Base-by-base conservation (phyloP, 176 grass and related monocot genomes). In the Bromus sterilis region DNA sequence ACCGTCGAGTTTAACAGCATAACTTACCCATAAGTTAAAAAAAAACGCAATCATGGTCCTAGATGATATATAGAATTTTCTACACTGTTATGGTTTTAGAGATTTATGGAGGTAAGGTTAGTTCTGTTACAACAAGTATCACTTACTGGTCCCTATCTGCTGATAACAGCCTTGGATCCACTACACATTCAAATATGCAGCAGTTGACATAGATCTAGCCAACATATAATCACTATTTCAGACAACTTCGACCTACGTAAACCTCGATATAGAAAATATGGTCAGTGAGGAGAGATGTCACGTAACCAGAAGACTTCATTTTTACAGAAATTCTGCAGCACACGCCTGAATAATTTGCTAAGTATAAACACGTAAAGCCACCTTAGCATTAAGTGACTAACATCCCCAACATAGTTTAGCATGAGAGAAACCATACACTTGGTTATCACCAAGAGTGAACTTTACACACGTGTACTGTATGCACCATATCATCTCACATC, bases 301-400 rank as follows among this genome's bases (percentile, higher is more conserved):
- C 41, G 21, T 62, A 51, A 33, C 46, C 20, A 55, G 29, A 75
- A 11, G 61, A 41, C n/a, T 41, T 69, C 35, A 40, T 37, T 26
- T 77, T 56, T 20, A 41, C 74, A 37, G 24, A 60, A 77, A 77
- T 59, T 37, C 6, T 29, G 31, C 33, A 9, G 4, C 31, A 42
- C 41, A 26, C 23, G 21, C 66, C 9, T 69, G 48, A 70, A 13
- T 4, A 56, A 69, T 56, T 7, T 67, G 24, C 32, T 69, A 55
- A 69, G 28, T 68, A n/a, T 40, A 61, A 30, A 62, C 16, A 30
- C 73, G 15, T 64, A 20, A 64, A 58, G 64, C 41, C 28, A 46
- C 61, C 58, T 64, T 64, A 24, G 58, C 28, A 64, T 64, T 70
- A 80, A 80, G 15, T 69, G 48, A 55, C 34, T 56, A 80, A 80